Percentiles rank a stretch among this genome's conserved stretches.
These are phyloP conservation scores for Dactylellina haptotyla DNA, from an alignment of 2,329 filamentous ascomycete species.

Conservation along the genomic window DNA sequence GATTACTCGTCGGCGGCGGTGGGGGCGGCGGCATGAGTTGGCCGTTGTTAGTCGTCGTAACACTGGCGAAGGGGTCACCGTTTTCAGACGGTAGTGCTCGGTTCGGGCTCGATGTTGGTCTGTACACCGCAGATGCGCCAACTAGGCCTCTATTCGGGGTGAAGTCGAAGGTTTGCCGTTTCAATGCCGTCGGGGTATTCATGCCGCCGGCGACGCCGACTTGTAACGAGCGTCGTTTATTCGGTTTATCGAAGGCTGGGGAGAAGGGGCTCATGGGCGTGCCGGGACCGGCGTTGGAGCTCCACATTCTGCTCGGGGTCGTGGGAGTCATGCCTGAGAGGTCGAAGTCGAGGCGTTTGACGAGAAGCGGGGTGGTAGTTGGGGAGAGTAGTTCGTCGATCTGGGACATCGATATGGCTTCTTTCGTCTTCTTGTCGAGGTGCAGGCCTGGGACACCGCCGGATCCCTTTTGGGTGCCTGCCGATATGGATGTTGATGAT, in stretches of 20 bases:
- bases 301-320: slow-evolving; percentile 34
- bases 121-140: neutral
- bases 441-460: slow-evolving; percentile 21
- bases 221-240: slow-evolving; percentile 38
- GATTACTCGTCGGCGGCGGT: slow-evolving; percentile 19
- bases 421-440: slow-evolving; percentile 36
- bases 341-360: slow-evolving; percentile 46
- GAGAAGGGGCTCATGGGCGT: slow-evolving; percentile 32
- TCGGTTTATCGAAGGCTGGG: slow-evolving; percentile 16
- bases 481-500: no score
- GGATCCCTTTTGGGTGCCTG: no score
- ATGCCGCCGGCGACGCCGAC: slow-evolving; percentile 1
- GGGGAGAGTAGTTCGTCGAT: slow-evolving; percentile 50
- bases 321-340: slow-evolving; percentile 20
- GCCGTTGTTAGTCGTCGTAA: neutral
- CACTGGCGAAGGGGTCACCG: slow-evolving; percentile 14
- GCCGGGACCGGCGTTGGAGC: neutral
- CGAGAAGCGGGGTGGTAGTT: slow-evolving; percentile 22
- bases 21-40: neutral
- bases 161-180: slow-evolving; percentile 50
- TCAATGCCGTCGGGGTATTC: slow-evolving; percentile 24
- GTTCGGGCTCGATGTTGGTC: slow-evolving; percentile 40
- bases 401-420: slow-evolving; percentile 44
- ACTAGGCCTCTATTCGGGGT: slow-evolving; percentile 3
- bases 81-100: slow-evolving; percentile 6